A percentile compares a stretch with the other conserved stretches of the same genome.
These are phyloP conservation scores for Penicillium arizonense DNA, from an alignment of 495 filamentous ascomycete species.

Conservation along the genomic window DNA sequence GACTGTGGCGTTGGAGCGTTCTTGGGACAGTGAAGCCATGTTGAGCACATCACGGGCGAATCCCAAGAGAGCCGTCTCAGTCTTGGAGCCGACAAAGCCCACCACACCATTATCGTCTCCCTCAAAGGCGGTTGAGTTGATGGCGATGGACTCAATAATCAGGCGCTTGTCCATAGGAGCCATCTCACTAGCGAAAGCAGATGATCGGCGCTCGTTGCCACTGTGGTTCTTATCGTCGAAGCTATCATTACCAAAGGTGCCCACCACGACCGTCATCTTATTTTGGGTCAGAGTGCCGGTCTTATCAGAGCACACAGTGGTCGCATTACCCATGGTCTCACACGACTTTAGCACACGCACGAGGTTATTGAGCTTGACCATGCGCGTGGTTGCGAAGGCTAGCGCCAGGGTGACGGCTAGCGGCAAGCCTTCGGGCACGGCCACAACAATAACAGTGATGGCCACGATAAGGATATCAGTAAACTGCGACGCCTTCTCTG, in stretches of 20 bases:
- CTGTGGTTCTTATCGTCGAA: slow-evolving; percentile 42
- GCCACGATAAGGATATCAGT: slow-evolving; percentile 86
- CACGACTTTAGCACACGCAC: slow-evolving; percentile 89
- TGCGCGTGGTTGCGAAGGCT: slow-evolving; percentile 90
- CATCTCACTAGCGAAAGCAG: slow-evolving; percentile 54
- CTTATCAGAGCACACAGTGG: slow-evolving; percentile 95
- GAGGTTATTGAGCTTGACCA: slow-evolving; percentile 94
- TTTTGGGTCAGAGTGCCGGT: slow-evolving; percentile 92
- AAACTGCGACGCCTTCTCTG: slow-evolving; percentile 57
- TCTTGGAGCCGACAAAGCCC: slow-evolving; percentile 84
- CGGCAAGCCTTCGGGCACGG: slow-evolving; percentile 90
- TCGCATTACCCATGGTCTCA: slow-evolving; percentile 99
- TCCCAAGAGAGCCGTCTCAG: slow-evolving; percentile 77
- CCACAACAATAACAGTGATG: slow-evolving; percentile 95
- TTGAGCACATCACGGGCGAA: slow-evolving; percentile 73
- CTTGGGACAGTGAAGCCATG: slow-evolving; percentile 67
- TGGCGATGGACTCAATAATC: slow-evolving; percentile 64
- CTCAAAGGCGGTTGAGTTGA: slow-evolving; percentile 90
- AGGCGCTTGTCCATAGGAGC: slow-evolving; percentile 50
- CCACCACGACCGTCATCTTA: slow-evolving; percentile 85
- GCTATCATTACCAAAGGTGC: slow-evolving; percentile 59
- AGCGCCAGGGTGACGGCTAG: slow-evolving; percentile 91
- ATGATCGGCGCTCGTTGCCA: too few species aligned
- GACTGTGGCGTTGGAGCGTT: slow-evolving; percentile 64
- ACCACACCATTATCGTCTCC: slow-evolving; percentile 65